Conservation (phyloP, 2,329 filamentous ascomycete genomes). For the Waltergamsia citrina region DNA sequence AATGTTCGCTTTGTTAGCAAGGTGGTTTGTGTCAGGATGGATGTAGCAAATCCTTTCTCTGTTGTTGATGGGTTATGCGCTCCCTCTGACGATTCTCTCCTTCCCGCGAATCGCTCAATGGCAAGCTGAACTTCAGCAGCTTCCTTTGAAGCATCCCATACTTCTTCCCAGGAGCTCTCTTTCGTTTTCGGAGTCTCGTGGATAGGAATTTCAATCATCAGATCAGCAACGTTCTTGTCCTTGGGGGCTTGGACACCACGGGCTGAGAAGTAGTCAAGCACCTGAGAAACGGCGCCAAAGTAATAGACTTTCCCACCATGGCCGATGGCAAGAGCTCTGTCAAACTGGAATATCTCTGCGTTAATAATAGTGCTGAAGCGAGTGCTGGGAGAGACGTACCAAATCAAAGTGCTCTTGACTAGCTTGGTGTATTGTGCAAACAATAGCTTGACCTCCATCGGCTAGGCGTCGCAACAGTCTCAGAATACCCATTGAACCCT, state of each 20-base stretch:
- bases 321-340: too few relatives aligned
- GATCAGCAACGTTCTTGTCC: constrained; percentile 64
- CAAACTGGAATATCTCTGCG: too few relatives aligned
- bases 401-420: constrained; percentile 51
- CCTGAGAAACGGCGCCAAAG: too few relatives aligned
- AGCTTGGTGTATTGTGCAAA: constrained; percentile 63
- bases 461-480: constrained; percentile 59
- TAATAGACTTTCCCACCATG: too few relatives aligned
- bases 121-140: too few relatives aligned
- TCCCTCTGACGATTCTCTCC: constrained; percentile 53
- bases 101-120: too few relatives aligned
- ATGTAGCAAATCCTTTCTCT: constrained; percentile 66
- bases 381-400: too few relatives aligned
- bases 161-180: constrained; percentile 50
- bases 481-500: constrained; percentile 56
- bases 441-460: constrained; percentile 54
- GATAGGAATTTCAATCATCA: constrained; percentile 62
- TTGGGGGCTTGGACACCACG: too few relatives aligned
- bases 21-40: constrained; percentile 52
- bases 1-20: constrained; percentile 56
- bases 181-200: constrained; percentile 39
- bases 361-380: too few relatives aligned
- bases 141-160: constrained; percentile 56
- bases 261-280: too few relatives aligned
- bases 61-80: constrained; percentile 50